Evolutionary conservation across 345 rosid species (phyloP).

Genomic region (Hibiscus trionum): DNA sequence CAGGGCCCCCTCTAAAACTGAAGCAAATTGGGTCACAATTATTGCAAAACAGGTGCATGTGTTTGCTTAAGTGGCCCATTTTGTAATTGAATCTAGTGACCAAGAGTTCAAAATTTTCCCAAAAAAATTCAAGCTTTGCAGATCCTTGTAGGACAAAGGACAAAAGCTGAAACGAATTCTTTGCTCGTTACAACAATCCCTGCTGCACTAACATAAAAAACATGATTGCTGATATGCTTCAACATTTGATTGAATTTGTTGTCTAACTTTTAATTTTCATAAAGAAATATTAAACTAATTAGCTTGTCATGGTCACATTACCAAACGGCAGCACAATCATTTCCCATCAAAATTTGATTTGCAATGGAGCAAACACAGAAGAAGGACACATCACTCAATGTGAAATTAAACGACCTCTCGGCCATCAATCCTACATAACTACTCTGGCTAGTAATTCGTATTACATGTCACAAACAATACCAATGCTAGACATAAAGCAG

Average conservation of each 20-base stretch:
- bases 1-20: not conserved
- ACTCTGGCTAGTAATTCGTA: not conserved
- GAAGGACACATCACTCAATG: not conserved
- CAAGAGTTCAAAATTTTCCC: not conserved
- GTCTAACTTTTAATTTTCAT: no score
- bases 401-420: not conserved
- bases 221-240: no score
- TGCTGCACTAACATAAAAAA: no score
- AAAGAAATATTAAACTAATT: no score
- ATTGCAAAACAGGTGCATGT: conserved; percentile 3
- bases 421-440: not conserved
- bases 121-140: not conserved
- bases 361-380: not conserved
- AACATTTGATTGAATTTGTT: no score
- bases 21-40: conserved; percentile 5
- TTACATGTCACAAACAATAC: not conserved
- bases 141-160: not conserved
- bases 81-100: not conserved
- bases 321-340: no score
- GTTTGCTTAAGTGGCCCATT: not conserved
- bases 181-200: conserved; percentile 4
- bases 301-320: no score
- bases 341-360: not conserved
- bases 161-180: not conserved
- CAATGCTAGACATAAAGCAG: not conserved